Conservation (phyloP, 2,329 filamentous ascomycete species). For the Aspergillus alliaceus region DNA sequence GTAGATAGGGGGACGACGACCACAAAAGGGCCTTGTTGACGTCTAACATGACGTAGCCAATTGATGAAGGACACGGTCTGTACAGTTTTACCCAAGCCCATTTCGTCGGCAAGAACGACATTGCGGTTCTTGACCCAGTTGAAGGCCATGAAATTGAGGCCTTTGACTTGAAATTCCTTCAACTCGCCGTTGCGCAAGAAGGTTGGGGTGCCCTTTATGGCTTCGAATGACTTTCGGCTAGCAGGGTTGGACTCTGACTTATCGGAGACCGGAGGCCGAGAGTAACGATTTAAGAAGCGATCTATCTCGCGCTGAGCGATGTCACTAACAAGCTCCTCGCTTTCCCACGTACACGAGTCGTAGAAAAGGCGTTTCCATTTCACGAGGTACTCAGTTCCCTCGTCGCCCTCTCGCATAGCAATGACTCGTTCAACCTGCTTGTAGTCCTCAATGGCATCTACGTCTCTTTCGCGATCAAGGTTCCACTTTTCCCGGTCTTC, state of each 20-base stretch:
- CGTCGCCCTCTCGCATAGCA: constrained; percentile 74
- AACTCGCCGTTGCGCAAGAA: constrained; percentile 85
- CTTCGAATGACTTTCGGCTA: constrained; percentile 70
- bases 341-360: constrained; percentile 93
- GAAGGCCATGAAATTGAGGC: constrained; percentile 91
- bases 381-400: constrained; percentile 83
- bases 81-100: constrained; percentile 97
- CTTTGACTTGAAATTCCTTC: constrained; percentile 88
- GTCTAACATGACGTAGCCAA: constrained; percentile 87
- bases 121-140: constrained; percentile 95
- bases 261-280: constrained; percentile 78
- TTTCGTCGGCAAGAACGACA: constrained; percentile 96
- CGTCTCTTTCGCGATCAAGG: constrained; percentile 87
- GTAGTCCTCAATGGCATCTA: constrained; percentile 85
- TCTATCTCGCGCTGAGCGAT: constrained; percentile 89
- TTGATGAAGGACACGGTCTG: constrained; percentile 97
- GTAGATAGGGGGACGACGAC: constrained; percentile 97
- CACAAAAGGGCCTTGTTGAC: constrained; percentile 90
- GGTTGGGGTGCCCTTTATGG: constrained; percentile 76
- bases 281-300: constrained; percentile 80
- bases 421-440: constrained; percentile 93
- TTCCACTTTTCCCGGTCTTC: constrained; percentile 93
- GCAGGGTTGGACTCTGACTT: constrained; percentile 71
- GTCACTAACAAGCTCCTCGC: constrained; percentile 69
- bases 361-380: constrained; percentile 97